These are phyloP conservation scores for Solanum peruvianum DNA, from an alignment of 257 asterid genomes.

Conservation along the genomic window DNA sequence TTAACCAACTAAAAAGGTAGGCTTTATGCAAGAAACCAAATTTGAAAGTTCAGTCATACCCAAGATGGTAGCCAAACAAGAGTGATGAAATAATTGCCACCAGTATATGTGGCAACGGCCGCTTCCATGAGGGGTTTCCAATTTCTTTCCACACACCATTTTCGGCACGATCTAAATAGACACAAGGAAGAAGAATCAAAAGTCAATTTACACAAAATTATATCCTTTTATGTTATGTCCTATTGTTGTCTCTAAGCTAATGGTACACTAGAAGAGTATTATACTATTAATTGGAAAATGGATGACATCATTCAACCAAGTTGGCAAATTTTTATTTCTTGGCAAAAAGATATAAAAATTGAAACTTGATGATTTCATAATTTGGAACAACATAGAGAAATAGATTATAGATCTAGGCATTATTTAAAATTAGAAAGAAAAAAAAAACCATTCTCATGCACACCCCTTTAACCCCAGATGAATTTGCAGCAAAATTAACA, in stretches of 20 bases:
- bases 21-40: neutral
- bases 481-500: neutral
- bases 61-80: constrained; percentile 90
- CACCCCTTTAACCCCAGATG: neutral
- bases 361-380: neutral
- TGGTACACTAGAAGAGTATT: neutral
- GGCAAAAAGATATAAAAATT: neutral
- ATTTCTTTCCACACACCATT: constrained; percentile 34
- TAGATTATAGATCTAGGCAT: neutral
- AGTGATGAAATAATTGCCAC: constrained; percentile 82
- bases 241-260: neutral
- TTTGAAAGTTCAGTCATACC: constrained; percentile 36
- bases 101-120: constrained; percentile 75
- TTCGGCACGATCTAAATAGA: constrained; percentile 26
- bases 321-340: neutral
- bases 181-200: neutral
- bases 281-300: neutral
- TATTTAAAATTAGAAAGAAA: neutral
- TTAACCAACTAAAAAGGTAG: neutral
- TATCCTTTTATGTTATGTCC: neutral
- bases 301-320: neutral
- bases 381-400: neutral
- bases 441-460: neutral
- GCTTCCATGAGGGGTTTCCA: constrained; percentile 78
- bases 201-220: neutral